Conservation (phyloP, 768 basidiomycete species). For the Boletus rubroflammeus region DNA sequence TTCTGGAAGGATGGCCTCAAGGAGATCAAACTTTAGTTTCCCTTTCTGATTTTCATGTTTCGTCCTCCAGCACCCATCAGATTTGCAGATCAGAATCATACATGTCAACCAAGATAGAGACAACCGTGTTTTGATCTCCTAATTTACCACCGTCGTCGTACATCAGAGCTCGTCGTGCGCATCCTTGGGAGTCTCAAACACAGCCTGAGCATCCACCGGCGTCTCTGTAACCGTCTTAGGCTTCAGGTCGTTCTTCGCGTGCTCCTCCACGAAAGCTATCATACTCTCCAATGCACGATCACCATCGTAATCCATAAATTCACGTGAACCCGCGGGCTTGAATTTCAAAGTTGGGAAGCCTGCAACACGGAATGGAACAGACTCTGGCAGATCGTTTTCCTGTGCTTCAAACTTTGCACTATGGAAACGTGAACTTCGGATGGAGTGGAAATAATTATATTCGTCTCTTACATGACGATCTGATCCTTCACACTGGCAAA, state of each 20-base stretch:
- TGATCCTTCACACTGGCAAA: conserved; percentile 73
- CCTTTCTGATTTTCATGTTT: not conserved
- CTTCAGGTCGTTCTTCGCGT: conserved; percentile 71
- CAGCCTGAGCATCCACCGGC: conserved; percentile 20
- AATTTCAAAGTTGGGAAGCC: conserved; percentile 98
- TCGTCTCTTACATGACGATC: conserved; percentile 63
- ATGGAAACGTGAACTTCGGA: conserved; percentile 8
- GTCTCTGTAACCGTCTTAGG: conserved; percentile 27
- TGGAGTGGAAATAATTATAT: not conserved
- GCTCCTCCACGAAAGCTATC: conserved; percentile 76
- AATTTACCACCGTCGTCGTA: conserved; percentile 9
- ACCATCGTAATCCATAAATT: conserved; percentile 93
- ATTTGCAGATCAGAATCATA: conserved; percentile 13
- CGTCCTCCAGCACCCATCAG: not conserved
- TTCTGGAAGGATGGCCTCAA: conserved; percentile 97
- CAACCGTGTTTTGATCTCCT: conserved; percentile 16
- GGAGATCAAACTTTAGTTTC: conserved; percentile 60
- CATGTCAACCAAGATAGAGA: conserved; percentile 21
- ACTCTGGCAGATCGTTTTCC: conserved; percentile 91
- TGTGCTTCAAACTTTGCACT: conserved; percentile 96
- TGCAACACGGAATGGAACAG: conserved; percentile 79
- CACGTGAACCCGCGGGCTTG: conserved; percentile 80
- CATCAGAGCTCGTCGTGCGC: conserved; percentile 31
- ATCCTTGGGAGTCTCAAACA: conserved; percentile 25
- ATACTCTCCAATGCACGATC: conserved; percentile 86